A percentile compares a stretch with the other conserved stretches of the same genome.
These are phyloP conservation scores for Pittosporum tobira DNA, from an alignment of 129 eudicot species.

Conservation along the genomic window DNA sequence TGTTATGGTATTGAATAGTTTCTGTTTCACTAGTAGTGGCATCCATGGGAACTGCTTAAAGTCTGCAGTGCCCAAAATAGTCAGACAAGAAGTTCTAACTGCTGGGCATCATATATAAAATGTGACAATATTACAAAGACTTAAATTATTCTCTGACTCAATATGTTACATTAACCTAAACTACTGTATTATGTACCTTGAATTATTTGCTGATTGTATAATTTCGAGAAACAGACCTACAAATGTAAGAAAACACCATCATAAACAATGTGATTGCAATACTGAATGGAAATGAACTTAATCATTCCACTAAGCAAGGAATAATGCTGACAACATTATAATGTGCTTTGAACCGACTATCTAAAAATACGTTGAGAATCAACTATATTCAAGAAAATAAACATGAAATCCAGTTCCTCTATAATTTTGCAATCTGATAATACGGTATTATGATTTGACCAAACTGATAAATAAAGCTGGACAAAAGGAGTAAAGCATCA, in stretches of 20 bases:
- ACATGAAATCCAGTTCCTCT: no score
- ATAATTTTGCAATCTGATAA: not conserved
- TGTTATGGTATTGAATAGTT: conserved; percentile 56
- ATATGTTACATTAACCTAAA: no score
- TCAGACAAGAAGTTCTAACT: conserved; percentile 32
- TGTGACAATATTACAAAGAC: conserved; percentile 6
- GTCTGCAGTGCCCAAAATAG: conserved; percentile 65
- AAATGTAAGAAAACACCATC: conserved; percentile 1
- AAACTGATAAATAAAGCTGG: no score
- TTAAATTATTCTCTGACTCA: conserved; percentile 13
- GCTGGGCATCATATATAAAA: conserved; percentile 33
- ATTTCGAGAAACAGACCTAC: conserved; percentile 31
- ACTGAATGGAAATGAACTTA: not conserved
- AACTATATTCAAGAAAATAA: no score
- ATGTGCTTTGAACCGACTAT: no score
- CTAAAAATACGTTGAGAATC: no score
- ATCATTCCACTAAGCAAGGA: no score
- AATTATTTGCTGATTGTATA: conserved; percentile 14
- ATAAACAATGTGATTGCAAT: not conserved
- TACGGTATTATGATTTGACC: no score
- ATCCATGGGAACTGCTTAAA: conserved; percentile 90
- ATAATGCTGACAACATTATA: no score
- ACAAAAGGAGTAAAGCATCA: not conserved
- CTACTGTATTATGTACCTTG: conserved; percentile 18
- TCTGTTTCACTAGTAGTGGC: conserved; percentile 71